Evolutionary conservation across 106 monocot genomes (phyloP).

Genomic region (Allium sativum): DNA sequence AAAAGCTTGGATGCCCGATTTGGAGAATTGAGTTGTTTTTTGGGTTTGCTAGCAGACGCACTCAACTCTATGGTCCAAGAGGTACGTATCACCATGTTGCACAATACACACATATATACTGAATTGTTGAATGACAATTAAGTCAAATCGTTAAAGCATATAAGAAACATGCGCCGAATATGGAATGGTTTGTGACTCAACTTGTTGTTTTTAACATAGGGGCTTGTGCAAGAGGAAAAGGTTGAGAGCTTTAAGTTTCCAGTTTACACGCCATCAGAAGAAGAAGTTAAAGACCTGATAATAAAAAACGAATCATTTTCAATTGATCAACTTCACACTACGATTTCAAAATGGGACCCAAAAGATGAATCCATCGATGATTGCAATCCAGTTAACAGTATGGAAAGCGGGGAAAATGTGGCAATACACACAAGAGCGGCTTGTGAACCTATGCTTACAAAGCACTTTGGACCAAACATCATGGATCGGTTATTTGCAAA

Average conservation of each 20-base stretch:
- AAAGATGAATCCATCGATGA: conserved; percentile 16
- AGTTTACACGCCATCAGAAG: neutral
- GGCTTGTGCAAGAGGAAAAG: neutral
- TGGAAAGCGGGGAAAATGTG: conserved; percentile 14
- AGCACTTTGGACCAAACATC: conserved; percentile 30
- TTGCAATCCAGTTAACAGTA: conserved; percentile 2
- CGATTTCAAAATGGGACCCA: conserved; percentile 29
- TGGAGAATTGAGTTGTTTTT: neutral
- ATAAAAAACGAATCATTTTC: conserved; percentile 1
- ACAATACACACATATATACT: too few species aligned
- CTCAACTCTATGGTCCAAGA: too few species aligned
- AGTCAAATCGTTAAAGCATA: too few species aligned
- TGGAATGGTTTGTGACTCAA: neutral
- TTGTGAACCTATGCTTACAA: conserved; percentile 19
- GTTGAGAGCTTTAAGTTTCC: conserved; percentile 1
- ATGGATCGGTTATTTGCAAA: conserved; percentile 26
- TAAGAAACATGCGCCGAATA: too few species aligned
- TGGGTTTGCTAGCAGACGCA: too few species aligned
- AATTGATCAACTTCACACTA: neutral
- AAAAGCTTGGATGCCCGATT: neutral
- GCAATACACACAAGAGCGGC: conserved; percentile 27
- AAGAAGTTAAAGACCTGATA: conserved; percentile 25
- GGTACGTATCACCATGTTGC: too few species aligned
- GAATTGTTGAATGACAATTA: too few species aligned
- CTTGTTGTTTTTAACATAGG: neutral